Evolutionary conservation across 495 filamentous ascomycete genomes (phyloP).

Genomic region (Trypethelium eluteriae): DNA sequence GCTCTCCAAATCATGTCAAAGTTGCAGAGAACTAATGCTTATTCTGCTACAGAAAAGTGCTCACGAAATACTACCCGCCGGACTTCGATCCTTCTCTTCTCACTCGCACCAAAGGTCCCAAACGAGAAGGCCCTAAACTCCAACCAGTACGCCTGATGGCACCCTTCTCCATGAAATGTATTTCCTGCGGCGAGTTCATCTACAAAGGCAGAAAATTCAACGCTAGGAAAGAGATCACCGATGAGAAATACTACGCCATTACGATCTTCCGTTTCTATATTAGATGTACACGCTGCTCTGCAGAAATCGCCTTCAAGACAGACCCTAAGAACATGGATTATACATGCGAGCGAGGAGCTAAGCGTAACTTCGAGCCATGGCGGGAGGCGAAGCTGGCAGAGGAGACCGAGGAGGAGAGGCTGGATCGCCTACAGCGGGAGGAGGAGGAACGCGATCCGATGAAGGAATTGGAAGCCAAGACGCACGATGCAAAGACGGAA

Average conservation of each 20-base stretch:
- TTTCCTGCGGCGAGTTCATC: constrained; percentile 88
- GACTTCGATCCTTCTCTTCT: constrained; percentile 93
- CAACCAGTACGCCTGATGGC: constrained; percentile 95
- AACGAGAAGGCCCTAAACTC: constrained; percentile 67
- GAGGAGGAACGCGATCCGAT: constrained; percentile 62
- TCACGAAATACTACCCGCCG: constrained; percentile 74
- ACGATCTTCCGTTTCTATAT: constrained; percentile 89
- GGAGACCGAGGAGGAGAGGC: constrained; percentile 71
- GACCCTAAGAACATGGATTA: constrained; percentile 96
- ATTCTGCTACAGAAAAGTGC: constrained; percentile 54
- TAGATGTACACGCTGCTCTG: constrained; percentile 79
- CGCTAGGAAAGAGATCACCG: constrained; percentile 86
- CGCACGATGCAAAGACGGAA: constrained; percentile 85
- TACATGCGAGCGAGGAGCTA: constrained; percentile 74
- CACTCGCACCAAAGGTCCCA: constrained; percentile 59
- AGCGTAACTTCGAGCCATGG: constrained; percentile 92
- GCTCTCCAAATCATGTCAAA: too few species aligned
- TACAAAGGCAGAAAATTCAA: constrained; percentile 97
- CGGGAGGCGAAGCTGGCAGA: constrained; percentile 48
- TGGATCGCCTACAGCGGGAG: constrained; percentile 76
- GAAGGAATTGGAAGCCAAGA: constrained; percentile 74
- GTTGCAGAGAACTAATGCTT: too few species aligned
- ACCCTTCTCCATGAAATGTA: constrained; percentile 91
- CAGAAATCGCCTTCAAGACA: constrained; percentile 84
- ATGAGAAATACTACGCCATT: constrained; percentile 84